Evolutionary conservation across 441 rosid species (phyloP).

Genomic region (Hura crepitans): DNA sequence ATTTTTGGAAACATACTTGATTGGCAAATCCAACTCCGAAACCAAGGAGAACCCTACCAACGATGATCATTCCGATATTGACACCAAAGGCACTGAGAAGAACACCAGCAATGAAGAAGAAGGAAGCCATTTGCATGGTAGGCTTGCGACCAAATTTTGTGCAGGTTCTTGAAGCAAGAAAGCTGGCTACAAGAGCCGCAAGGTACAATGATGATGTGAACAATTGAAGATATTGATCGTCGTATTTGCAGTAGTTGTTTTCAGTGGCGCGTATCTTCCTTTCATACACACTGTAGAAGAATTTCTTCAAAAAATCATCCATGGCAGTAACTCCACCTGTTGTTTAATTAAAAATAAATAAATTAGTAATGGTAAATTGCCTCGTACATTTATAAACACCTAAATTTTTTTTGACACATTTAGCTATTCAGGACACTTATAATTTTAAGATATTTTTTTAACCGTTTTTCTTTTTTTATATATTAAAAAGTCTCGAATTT

Average conservation of each 20-base stretch:
- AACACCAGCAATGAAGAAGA: constrained; percentile 22
- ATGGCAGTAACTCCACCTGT: constrained; percentile 68
- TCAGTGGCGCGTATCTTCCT: constrained; percentile 41
- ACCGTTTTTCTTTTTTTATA: too few species aligned
- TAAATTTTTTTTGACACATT: too few species aligned
- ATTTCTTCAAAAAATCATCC: constrained; percentile 59
- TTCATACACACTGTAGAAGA: constrained; percentile 47
- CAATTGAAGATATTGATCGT: constrained; percentile 23
- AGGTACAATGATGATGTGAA: constrained; percentile 26
- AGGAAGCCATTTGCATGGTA: constrained; percentile 30
- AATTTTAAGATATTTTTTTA: too few species aligned
- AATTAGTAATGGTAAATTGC: too few species aligned
- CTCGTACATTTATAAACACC: too few species aligned
- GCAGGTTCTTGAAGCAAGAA: constrained; percentile 27
- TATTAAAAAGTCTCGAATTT: too few species aligned
- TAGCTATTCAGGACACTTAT: too few species aligned
- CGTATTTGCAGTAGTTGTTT: constrained; percentile 68
- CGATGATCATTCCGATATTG: constrained; percentile 18
- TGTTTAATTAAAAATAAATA: not conserved
- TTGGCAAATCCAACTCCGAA: constrained; percentile 25
- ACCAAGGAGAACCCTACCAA: constrained; percentile 22
- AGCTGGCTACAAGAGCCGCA: constrained; percentile 23
- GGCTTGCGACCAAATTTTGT: constrained; percentile 28
- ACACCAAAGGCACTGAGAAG: constrained; percentile 15
- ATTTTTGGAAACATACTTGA: constrained; percentile 3